Base-by-base conservation (phyloP, 1,284 basidiomycete species). In the Inonotus hispidus region DNA sequence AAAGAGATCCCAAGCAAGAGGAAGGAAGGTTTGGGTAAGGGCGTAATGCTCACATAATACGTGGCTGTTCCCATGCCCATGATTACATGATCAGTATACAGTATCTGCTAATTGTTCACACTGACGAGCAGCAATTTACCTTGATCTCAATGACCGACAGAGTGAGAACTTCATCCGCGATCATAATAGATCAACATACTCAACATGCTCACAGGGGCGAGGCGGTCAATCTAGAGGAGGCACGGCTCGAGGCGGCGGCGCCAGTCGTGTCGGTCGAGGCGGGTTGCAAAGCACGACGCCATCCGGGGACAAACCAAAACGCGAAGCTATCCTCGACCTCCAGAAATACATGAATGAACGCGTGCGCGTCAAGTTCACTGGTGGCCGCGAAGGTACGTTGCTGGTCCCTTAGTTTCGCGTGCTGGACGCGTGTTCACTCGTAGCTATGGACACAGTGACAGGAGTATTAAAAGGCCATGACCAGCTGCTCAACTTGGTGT, bases 401-500 rank as follows among this genome's bases (percentile, higher is more conserved):
- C 29, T 53, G 52, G 25, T 38, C 58, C 7, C 38, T 38, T 29
- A 38, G 13, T 19, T 6, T 27, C 23, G 39, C 57, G 35, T 39
- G 27, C 14, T 52, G 27, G 32, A 58, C 23, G 53, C 41, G 53
- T 32, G 14, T 58, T 58, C 25, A 58, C 57, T 39, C 19, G 46
- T 43, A 43, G 16, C 41, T 43, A 43, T 57, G 16, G 45, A 58
- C 23, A 57, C 7, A 98, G 97, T 98, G 50, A 90, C 87, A 16
- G 96, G 96, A 10, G 81, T 90, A 13, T 77, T 99, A 65, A 99
- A 99, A 75, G 96, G 96, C 13, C 98, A 88, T 71, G 97, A 99
- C 75, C 95, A 98, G 70, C 80, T 99, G 47, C 84, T 99, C 68
- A 99, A 99, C 74, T 85, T 99, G 60, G 96, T 96, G 54, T 82